Evolutionary conservation across 805 yeast genomes (phyloP), one percentile per base, ranked within the genome.

Genomic region (Dipodascus geniculatus): DNA sequence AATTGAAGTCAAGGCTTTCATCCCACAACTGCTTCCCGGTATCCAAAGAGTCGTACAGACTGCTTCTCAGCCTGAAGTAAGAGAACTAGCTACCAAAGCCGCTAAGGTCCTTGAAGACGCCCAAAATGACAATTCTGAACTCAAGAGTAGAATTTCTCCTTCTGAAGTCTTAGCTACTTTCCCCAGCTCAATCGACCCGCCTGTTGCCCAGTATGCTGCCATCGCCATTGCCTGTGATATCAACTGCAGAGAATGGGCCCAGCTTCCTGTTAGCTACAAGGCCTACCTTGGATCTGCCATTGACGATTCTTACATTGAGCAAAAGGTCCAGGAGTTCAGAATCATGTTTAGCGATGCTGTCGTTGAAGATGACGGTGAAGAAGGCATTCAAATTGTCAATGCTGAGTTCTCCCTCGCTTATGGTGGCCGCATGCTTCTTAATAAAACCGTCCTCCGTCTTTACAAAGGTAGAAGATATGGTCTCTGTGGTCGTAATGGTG

Each of bases 401-500:
- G 84, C 97, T 35, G 93, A 87, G 65, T 91, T 91, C 71, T 93
- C 98, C 0, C 75, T 91, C 60, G 99, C 99, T 42, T 93, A 93
- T 67, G 99, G 99, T 71, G 87, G 96, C 23, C 82, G 97, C 72
- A 91, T 91, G 97, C 78, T 93, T 62, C 75, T 91, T 62, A 91
- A 90, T 77, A 93, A 93, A 74, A 89, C 99, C 49, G 86, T 78
- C 57, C 74, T 91, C 67, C 80, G 96, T 66, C 77, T 91, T 58
- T 74, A 87, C 62, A 88, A 90, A 73, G 98, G 98, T 63, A 97
- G 87, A 72, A 81, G 99, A 71, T 91, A 91, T 66, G 99, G 99
- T 75, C 78, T 91, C 57, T 88, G 96, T 77, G 99, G 99, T 68
- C 79, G 97, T 73, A 91, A 91, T 68, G 99, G 99, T 78, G 97